Percentiles rank a stretch among this genome's conserved stretches.
phyloP scores from a whole-genome alignment of 371 early-diverging fungal genomes.

The Batkoa obscura region DNA sequence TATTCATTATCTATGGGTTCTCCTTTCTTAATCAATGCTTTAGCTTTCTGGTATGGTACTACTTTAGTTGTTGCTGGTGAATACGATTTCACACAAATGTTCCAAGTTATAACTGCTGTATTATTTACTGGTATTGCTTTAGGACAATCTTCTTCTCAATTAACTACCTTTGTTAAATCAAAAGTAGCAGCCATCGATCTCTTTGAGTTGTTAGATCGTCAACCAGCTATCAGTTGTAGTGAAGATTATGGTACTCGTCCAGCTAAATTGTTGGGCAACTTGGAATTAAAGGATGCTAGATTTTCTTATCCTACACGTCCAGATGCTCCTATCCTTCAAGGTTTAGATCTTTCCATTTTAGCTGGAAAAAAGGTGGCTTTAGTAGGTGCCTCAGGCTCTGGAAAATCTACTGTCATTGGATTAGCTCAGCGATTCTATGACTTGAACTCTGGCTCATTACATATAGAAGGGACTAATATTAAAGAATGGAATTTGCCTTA shows the following conservation, averaged over 20 bases:
- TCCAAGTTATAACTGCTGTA: conserved; percentile 44
- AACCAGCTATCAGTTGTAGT: conserved; percentile 35
- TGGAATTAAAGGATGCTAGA: conserved; percentile 45
- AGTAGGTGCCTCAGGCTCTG: conserved; percentile 23
- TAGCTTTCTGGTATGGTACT: conserved; percentile 65
- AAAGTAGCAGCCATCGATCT: conserved; percentile 44
- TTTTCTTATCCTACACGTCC: conserved; percentile 54
- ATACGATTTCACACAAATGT: conserved; percentile 24
- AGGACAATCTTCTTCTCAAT: conserved; percentile 25
- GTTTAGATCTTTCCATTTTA: conserved; percentile 36
- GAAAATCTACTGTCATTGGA: conserved; percentile 48
- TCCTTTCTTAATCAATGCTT: conserved; percentile 42
- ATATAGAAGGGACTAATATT: conserved; percentile 34
- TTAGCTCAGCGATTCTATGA: conserved; percentile 55
- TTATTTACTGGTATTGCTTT: conserved; percentile 50
- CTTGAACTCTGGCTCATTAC: conserved; percentile 30
- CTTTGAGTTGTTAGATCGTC: conserved; percentile 57
- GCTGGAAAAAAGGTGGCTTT: conserved; percentile 30
- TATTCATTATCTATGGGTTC: conserved; percentile 32
- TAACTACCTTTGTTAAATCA: conserved; percentile 22
- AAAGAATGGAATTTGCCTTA: conserved; percentile 24
- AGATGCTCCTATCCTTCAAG: conserved; percentile 32
- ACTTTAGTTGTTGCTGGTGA: conserved; percentile 23
- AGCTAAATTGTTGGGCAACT: conserved; percentile 25
- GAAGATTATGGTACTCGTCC: conserved; percentile 26